These are phyloP conservation scores for Fraxinus xanthoxyloides DNA, from an alignment of 305 asterid genomes.

Conservation along the genomic window DNA sequence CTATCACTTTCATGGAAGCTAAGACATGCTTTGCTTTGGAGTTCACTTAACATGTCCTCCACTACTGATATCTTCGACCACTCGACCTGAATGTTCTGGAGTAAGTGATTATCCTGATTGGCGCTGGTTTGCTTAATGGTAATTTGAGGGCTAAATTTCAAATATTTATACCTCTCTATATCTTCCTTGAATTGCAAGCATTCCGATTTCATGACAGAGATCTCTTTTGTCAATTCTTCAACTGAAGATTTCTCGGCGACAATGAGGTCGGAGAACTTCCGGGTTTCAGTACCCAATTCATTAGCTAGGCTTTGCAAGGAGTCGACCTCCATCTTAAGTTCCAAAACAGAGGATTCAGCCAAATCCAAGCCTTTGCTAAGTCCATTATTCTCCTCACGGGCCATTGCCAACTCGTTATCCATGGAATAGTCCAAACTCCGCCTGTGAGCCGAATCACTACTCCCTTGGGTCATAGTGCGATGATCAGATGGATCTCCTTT, in stretches of 20 bases:
- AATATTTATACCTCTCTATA: constrained; percentile 42
- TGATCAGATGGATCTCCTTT: constrained; percentile 55
- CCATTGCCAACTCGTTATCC: constrained; percentile 60
- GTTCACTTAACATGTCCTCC: constrained; percentile 63
- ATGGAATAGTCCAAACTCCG: constrained; percentile 61
- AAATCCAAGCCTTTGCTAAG: constrained; percentile 74
- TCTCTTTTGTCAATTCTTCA: constrained; percentile 64
- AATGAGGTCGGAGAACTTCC: constrained; percentile 50
- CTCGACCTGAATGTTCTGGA: constrained; percentile 40
- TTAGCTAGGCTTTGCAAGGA: constrained; percentile 75
- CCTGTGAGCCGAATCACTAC: constrained; percentile 46
- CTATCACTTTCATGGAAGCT: constrained; percentile 54
- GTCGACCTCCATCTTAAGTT: constrained; percentile 76
- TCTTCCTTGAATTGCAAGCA: constrained; percentile 69
- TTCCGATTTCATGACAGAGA: constrained; percentile 63
- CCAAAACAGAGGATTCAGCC: constrained; percentile 73
- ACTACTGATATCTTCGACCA: constrained; percentile 54
- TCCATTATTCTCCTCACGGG: constrained; percentile 67
- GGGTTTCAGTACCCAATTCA: constrained; percentile 68
- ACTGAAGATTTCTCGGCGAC: constrained; percentile 63
- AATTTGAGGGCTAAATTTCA: constrained; percentile 49
- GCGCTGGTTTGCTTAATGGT: constrained; percentile 28
- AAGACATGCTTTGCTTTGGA: constrained; percentile 54
- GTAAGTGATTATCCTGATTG: constrained; percentile 37
- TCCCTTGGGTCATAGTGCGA: constrained; percentile 44